phyloP scores from a whole-genome alignment of 495 filamentous ascomycete genomes.

The Lasiosphaeria miniovina region DNA sequence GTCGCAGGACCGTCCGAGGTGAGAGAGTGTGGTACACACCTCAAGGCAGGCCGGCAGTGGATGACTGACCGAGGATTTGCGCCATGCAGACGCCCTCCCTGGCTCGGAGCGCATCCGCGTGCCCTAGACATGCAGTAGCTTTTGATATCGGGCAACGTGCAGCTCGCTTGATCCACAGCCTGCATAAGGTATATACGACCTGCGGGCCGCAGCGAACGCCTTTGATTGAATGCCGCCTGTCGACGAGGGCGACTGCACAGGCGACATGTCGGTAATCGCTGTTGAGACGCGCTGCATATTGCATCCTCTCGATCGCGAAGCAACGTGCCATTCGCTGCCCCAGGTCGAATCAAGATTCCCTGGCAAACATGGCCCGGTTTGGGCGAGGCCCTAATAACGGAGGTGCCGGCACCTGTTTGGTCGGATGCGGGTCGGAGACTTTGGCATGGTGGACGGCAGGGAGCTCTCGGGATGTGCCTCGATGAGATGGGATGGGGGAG shows the following conservation, averaged over 20 bases:
- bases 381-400: background rate
- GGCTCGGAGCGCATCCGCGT: conserved; percentile 13
- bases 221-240: background rate
- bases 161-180: background rate
- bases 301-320: too few relatives aligned
- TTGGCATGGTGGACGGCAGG: conserved; percentile 22
- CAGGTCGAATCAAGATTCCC: too few relatives aligned
- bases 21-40: background rate
- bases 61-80: conserved; percentile 31
- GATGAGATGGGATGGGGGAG: conserved; percentile 22
- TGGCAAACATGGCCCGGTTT: conserved; percentile 7
- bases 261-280: too few relatives aligned
- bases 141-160: conserved; percentile 17
- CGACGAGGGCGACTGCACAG: background rate
- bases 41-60: conserved; percentile 5
- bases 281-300: too few relatives aligned
- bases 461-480: conserved; percentile 30
- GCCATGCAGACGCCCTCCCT: conserved; percentile 31
- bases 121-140: conserved; percentile 18
- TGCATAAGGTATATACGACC: conserved; percentile 10
- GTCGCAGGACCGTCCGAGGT: conserved; percentile 1
- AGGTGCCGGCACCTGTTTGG: conserved; percentile 10
- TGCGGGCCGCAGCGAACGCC: background rate
- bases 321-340: too few relatives aligned
- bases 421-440: conserved; percentile 25